Percentiles rank a stretch among this genome's conserved stretches.
phyloP scores from a whole-genome alignment of 1,139 yeast genomes.

The Meyerozyma sp. region DNA sequence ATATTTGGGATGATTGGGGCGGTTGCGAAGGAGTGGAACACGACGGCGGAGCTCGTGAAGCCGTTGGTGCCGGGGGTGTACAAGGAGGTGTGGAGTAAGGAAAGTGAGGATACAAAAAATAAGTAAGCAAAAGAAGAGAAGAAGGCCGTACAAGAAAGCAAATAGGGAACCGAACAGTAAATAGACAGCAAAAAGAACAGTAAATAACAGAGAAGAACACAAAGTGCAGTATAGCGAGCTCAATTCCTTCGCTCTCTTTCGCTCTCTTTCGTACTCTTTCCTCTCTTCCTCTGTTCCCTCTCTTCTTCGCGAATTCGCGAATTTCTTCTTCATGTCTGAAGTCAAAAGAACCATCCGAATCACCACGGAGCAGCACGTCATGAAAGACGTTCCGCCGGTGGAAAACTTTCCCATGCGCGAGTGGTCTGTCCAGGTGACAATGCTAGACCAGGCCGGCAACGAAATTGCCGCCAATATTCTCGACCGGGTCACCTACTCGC shows the following conservation, averaged over 20 bases:
- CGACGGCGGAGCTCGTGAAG: slow-evolving; percentile 11
- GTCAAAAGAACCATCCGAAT: slow-evolving; percentile 82
- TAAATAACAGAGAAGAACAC: too few species aligned
- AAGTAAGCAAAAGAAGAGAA: neutral
- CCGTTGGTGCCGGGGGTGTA: slow-evolving; percentile 11
- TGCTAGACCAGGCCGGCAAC: slow-evolving; percentile 75
- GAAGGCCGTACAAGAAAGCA: too few species aligned
- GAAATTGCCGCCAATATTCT: slow-evolving; percentile 84
- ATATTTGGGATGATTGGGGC: slow-evolving; percentile 24
- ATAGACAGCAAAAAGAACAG: too few species aligned
- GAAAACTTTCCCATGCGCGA: slow-evolving; percentile 94
- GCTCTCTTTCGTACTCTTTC: too few species aligned
- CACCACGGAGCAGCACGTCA: slow-evolving; percentile 79
- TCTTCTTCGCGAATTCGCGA: neutral
- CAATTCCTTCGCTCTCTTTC: neutral
- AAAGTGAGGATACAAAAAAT: too few species aligned
- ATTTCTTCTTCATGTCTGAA: slow-evolving; percentile 1
- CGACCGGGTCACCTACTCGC: slow-evolving; percentile 86
- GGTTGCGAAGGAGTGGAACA: slow-evolving; percentile 25
- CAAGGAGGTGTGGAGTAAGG: slow-evolving; percentile 6
- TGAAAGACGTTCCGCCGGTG: slow-evolving; percentile 80
- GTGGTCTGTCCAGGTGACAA: slow-evolving; percentile 76
- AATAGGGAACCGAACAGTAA: too few species aligned
- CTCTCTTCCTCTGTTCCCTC: neutral
- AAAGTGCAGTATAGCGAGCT: neutral